Conservation (phyloP, 2,329 filamentous ascomycete species). For the Alternaria gansuensis region DNA sequence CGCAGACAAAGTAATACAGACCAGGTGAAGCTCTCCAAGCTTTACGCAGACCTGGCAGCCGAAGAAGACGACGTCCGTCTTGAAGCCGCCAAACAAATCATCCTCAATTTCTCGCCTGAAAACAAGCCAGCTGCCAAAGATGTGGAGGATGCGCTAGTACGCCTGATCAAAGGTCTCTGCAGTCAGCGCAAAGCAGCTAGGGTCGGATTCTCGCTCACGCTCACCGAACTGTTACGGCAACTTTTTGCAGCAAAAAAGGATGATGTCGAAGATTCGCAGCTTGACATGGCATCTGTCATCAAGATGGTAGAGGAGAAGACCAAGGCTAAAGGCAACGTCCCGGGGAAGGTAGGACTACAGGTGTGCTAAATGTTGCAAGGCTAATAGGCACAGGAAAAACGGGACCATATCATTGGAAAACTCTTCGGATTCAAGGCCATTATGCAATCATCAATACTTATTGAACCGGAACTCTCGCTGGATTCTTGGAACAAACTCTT, state of each 20-base stretch:
- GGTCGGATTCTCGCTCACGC: slow-evolving; percentile 85
- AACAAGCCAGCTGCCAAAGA: slow-evolving; percentile 50
- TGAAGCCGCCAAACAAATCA: slow-evolving; percentile 57
- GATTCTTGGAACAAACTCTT: slow-evolving; percentile 73
- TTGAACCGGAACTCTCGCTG: slow-evolving; percentile 64
- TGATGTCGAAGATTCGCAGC: slow-evolving; percentile 45
- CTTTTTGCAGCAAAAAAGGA: slow-evolving; percentile 63
- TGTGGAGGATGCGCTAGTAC: slow-evolving; percentile 53
- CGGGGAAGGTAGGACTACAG: slow-evolving; percentile 59
- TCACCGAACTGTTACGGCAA: slow-evolving; percentile 81
- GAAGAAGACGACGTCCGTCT: slow-evolving; percentile 57
- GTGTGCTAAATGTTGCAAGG: slow-evolving; percentile 9
- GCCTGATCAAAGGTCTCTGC: slow-evolving; percentile 84
- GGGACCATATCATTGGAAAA: slow-evolving; percentile 84
- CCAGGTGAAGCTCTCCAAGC: slow-evolving; percentile 55
- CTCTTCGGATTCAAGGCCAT: slow-evolving; percentile 89
- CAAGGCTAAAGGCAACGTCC: slow-evolving; percentile 60
- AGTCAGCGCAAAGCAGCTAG: slow-evolving; percentile 89
- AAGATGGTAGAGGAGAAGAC: slow-evolving; percentile 64
- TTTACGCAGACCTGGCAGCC: slow-evolving; percentile 59
- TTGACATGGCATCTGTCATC: slow-evolving; percentile 57
- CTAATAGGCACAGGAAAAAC: slow-evolving; percentile 72
- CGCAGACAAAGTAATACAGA: slow-evolving; percentile 52
- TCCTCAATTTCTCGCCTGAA: slow-evolving; percentile 54
- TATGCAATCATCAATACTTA: slow-evolving; percentile 78